These are phyloP conservation scores for Trichocladium uniseriatum DNA, from an alignment of 495 filamentous ascomycete species.

Conservation along the genomic window DNA sequence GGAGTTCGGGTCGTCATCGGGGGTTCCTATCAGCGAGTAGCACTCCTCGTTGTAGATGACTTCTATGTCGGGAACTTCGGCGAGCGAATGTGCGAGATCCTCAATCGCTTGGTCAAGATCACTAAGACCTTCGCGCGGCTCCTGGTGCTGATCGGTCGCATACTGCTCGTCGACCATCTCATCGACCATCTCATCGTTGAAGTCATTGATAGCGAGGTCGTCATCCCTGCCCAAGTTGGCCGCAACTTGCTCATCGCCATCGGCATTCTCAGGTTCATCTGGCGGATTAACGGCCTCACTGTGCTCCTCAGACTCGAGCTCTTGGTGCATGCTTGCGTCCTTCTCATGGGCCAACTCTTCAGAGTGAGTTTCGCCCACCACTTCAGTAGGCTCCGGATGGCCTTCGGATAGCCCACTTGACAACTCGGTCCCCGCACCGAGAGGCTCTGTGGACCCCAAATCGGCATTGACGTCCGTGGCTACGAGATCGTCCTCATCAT, in stretches of 20 bases:
- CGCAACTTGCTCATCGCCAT: not conserved
- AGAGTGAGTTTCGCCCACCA: not conserved
- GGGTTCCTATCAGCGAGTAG: conserved; percentile 61
- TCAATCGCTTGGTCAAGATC: conserved; percentile 12
- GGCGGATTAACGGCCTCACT: not conserved
- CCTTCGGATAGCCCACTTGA: not conserved
- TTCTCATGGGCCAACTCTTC: not conserved
- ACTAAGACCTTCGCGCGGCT: not conserved
- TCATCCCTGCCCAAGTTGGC: not conserved
- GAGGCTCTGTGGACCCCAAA: not conserved
- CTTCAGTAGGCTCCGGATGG: not conserved
- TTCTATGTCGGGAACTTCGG: conserved; percentile 35
- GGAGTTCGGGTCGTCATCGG: conserved; percentile 55
- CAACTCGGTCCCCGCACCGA: not conserved
- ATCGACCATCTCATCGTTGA: not conserved
- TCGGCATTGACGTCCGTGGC: conserved; percentile 2
- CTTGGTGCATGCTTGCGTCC: not conserved
- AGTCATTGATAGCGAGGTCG: not conserved
- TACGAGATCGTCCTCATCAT: conserved; percentile 21
- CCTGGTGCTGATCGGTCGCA: not conserved
- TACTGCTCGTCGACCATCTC: not conserved
- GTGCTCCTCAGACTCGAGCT: not conserved
- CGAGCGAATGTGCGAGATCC: not conserved
- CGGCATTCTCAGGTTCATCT: not conserved
- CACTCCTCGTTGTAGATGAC: conserved; percentile 58